Conservation (phyloP, 305 asterid species). For the Rubia peregrina region DNA sequence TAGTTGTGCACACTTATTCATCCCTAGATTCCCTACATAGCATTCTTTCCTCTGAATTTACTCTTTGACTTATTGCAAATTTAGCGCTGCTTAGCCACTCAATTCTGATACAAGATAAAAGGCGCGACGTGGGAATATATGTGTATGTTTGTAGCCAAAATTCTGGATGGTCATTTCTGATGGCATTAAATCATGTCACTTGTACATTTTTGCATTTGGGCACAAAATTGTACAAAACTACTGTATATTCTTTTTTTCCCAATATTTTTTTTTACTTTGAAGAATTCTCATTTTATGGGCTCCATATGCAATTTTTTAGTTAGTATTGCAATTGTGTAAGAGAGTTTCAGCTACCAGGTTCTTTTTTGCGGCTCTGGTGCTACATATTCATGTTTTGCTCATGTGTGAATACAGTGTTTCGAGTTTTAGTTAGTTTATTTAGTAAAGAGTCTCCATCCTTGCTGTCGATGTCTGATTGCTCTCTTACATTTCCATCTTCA, state of each 20-base stretch:
- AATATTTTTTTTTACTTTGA: background rate
- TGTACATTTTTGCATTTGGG: background rate
- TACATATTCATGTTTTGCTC: background rate
- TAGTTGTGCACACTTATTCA: background rate
- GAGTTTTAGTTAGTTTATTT: background rate
- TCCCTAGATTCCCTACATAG: background rate
- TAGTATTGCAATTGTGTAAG: background rate
- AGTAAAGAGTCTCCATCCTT: background rate
- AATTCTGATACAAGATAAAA: background rate
- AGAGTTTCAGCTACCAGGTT: background rate
- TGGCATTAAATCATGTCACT: slow-evolving; percentile 1
- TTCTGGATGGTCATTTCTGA: background rate
- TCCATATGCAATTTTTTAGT: background rate
- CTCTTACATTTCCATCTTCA: background rate
- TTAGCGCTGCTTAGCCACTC: background rate
- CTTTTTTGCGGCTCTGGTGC: background rate
- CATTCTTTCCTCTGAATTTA: background rate
- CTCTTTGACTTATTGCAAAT: background rate
- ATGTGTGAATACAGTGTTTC: background rate
- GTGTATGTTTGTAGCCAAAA: background rate
- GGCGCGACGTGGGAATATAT: background rate
- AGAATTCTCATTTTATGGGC: background rate
- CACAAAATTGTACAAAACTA: background rate
- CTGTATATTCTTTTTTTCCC: background rate
- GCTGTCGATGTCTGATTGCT: background rate